phyloP scores from a whole-genome alignment of 2,329 filamentous ascomycete species.

The Fusarium coicis region DNA sequence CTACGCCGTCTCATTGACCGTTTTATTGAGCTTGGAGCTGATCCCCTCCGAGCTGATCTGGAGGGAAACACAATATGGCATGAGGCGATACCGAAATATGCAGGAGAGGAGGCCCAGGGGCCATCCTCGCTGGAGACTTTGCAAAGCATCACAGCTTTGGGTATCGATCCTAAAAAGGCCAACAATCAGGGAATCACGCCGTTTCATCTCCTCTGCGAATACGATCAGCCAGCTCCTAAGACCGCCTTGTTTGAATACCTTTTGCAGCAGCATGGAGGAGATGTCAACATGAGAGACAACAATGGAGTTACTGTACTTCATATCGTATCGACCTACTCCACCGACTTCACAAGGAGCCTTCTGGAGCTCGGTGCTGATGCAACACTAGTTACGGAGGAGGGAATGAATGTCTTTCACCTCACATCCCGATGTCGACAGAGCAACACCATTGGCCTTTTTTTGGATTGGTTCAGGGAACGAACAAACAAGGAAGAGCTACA shows the following conservation, averaged over 20 bases:
- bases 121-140: not conserved
- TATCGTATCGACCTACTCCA: conserved; percentile 33
- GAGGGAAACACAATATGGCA: not conserved
- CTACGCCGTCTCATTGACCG: not conserved
- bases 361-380: conserved; percentile 53
- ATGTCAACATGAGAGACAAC: not conserved
- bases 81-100: not conserved
- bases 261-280: not conserved
- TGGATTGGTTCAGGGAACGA: conserved; percentile 19
- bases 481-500: fast-evolving
- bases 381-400: conserved; percentile 44
- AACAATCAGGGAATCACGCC: not conserved
- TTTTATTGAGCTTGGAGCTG: not conserved
- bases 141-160: not conserved
- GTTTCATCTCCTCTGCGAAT: not conserved
- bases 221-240: not conserved
- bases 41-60: not conserved
- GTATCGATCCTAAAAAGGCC: not conserved
- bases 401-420: conserved; percentile 54
- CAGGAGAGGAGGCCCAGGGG: no score
- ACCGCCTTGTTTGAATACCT: not conserved
- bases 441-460: conserved; percentile 49
- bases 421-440: conserved; percentile 48
- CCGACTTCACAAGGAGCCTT: conserved; percentile 40
- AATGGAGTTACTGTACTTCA: conserved; percentile 41